A percentile compares a stretch with the other conserved stretches of the same genome.
Evolutionary conservation across 495 filamentous ascomycete genomes (phyloP).

Genomic region (Viridothelium virens): DNA sequence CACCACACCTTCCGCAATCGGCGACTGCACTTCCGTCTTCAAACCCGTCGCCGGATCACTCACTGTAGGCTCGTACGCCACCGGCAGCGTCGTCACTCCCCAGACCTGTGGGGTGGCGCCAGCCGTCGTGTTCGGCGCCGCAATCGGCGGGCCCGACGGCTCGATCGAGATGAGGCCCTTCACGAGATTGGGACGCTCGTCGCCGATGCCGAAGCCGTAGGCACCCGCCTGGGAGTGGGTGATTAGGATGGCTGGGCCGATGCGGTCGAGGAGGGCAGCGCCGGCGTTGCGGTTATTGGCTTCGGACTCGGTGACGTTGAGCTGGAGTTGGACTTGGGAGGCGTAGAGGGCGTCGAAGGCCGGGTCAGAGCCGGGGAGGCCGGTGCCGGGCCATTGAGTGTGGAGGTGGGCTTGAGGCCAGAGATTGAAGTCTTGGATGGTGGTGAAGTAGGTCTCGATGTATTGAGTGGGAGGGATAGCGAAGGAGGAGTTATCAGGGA

Average conservation of each 20-base stretch:
- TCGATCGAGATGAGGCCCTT: slow-evolving; percentile 33
- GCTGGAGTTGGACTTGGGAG: slow-evolving; percentile 29
- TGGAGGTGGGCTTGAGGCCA: slow-evolving; percentile 43
- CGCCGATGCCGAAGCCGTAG: slow-evolving; percentile 32
- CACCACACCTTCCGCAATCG: slow-evolving; percentile 5
- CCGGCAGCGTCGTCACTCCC: slow-evolving; percentile 32
- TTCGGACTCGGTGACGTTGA: slow-evolving; percentile 22
- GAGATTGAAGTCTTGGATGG: slow-evolving; percentile 31
- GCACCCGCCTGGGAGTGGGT: slow-evolving; percentile 32
- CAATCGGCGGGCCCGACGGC: slow-evolving; percentile 30
- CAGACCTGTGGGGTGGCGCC: slow-evolving; percentile 19
- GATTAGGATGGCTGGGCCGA: slow-evolving; percentile 32
- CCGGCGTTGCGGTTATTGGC: slow-evolving; percentile 25
- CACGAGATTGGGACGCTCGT: slow-evolving; percentile 18
- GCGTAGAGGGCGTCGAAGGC: slow-evolving; percentile 42
- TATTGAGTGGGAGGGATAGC: slow-evolving; percentile 32
- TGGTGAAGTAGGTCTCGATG: slow-evolving; percentile 39
- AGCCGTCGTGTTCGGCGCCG: slow-evolving; percentile 13
- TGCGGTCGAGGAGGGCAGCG: slow-evolving; percentile 32
- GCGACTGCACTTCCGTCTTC: slow-evolving; percentile 15
- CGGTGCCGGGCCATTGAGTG: slow-evolving; percentile 45
- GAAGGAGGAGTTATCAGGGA: slow-evolving; percentile 30
- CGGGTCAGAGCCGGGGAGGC: slow-evolving; percentile 35
- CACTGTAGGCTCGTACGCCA: slow-evolving; percentile 42
- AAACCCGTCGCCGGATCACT: slow-evolving; percentile 28